A percentile compares a stretch with the other conserved stretches of the same genome.
These are phyloP conservation scores for Naganishia randhawae DNA, from an alignment of 768 basidiomycete species.

Conservation along the genomic window DNA sequence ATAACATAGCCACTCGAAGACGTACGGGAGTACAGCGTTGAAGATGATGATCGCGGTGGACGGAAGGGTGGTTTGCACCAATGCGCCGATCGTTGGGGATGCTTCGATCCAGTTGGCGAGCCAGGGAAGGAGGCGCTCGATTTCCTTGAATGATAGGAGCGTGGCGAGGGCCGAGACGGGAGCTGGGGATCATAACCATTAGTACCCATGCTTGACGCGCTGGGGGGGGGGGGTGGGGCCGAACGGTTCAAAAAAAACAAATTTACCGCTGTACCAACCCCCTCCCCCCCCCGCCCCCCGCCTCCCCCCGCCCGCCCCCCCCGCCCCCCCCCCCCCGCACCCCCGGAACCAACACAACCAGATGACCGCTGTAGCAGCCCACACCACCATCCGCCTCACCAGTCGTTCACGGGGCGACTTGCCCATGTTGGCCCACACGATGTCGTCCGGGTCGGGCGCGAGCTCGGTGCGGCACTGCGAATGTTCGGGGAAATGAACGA, in stretches of 20 bases:
- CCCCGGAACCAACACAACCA: constrained; percentile 76
- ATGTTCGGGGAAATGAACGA: constrained; percentile 69
- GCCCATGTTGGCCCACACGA: constrained; percentile 87
- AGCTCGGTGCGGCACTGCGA: constrained; percentile 64
- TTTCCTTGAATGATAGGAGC: constrained; percentile 85
- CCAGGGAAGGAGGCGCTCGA: constrained; percentile 85
- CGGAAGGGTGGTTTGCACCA: constrained; percentile 92
- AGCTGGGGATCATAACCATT: too few relatives aligned
- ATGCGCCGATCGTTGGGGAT: constrained; percentile 64
- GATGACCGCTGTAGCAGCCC: constrained; percentile 57
- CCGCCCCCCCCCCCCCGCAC: too few relatives aligned
- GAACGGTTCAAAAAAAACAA: too few relatives aligned
- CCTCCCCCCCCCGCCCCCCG: too few relatives aligned
- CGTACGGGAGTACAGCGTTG: constrained; percentile 81
- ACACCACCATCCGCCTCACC: constrained; percentile 67
- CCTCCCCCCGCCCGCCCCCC: too few relatives aligned
- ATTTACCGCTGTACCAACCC: too few relatives aligned
- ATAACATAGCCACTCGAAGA: constrained; percentile 83
- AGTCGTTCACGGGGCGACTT: constrained; percentile 61
- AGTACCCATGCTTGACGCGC: too few relatives aligned
- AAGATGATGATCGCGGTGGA: constrained; percentile 83
- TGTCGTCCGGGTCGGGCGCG: constrained; percentile 91
- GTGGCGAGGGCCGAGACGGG: constrained; percentile 83
- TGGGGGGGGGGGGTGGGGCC: too few relatives aligned
- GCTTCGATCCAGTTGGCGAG: constrained; percentile 75